Percentiles rank a stretch among this genome's conserved stretches.
Evolutionary conservation across 2,329 filamentous ascomycete species (phyloP).

Genomic region (Hypoxylon sp.): DNA sequence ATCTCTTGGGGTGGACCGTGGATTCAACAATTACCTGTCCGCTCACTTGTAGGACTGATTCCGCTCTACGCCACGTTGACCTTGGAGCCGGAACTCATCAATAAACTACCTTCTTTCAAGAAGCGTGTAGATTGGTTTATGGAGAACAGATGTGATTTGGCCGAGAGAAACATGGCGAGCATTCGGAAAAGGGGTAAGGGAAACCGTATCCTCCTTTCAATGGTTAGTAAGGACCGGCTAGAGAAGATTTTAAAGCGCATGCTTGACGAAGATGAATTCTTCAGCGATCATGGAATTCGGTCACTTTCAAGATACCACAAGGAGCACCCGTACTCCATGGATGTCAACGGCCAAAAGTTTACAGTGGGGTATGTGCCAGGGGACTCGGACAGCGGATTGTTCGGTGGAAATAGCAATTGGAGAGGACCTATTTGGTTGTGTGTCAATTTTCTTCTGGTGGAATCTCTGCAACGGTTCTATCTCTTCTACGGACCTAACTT

Average conservation of each 20-base stretch:
- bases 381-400: conserved; percentile 95
- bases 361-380: conserved; percentile 91
- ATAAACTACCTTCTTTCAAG: conserved; percentile 93
- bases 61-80: conserved; percentile 94
- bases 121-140: conserved; percentile 95
- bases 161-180: conserved; percentile 93
- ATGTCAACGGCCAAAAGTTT: conserved; percentile 92
- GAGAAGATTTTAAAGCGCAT: conserved; percentile 91
- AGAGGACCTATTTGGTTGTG: conserved; percentile 95
- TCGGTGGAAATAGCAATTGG: conserved; percentile 99
- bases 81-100: conserved; percentile 92
- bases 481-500: conserved; percentile 94
- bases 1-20: conserved; percentile 96
- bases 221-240: conserved; percentile 94
- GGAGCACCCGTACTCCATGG: conserved; percentile 92
- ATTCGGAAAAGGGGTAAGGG: conserved; percentile 93
- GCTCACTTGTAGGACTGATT: conserved; percentile 93
- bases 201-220: conserved; percentile 86
- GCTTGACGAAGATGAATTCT: conserved; percentile 94
- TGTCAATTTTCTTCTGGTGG: conserved; percentile 94
- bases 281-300: conserved; percentile 90
- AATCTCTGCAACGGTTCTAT: conserved; percentile 94
- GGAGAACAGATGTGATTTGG: conserved; percentile 86
- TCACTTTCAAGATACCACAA: conserved; percentile 94
- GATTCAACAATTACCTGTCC: conserved; percentile 91